Percentiles rank a stretch among this genome's conserved stretches.
phyloP scores from a whole-genome alignment of 1,284 basidiomycete genomes.

The Trichosporon ovoides region DNA sequence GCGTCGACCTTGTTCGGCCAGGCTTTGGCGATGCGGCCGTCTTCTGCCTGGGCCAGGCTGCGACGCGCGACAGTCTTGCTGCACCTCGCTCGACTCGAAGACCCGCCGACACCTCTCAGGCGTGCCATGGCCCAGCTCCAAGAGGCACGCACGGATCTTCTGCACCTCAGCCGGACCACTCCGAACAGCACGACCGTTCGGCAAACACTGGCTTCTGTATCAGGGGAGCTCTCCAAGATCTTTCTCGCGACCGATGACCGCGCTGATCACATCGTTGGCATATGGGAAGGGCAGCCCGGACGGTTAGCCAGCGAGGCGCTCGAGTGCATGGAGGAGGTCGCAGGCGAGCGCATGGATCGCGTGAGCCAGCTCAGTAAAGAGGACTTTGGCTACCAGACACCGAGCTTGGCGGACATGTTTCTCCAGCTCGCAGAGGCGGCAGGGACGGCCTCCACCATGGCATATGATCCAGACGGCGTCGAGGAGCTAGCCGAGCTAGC shows the following conservation, averaged over 20 bases:
- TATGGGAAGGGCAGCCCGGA: slow-evolving; percentile 37
- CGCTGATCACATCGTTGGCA: slow-evolving; percentile 27
- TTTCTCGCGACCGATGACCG: slow-evolving; percentile 12
- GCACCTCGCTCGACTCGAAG: slow-evolving; percentile 35
- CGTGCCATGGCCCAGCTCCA: slow-evolving; percentile 28
- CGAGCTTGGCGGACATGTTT: slow-evolving; percentile 41
- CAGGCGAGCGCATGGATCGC: slow-evolving; percentile 65
- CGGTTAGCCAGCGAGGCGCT: slow-evolving; percentile 37
- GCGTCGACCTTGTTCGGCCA: slow-evolving; percentile 37
- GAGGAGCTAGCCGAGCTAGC: slow-evolving; percentile 40
- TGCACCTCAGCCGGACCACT: slow-evolving; percentile 24
- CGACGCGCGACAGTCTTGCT: slow-evolving; percentile 38
- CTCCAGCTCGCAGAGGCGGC: slow-evolving; percentile 35
- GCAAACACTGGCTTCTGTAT: background rate
- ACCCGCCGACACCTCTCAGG: slow-evolving; percentile 13
- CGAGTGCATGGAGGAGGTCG: slow-evolving; percentile 40
- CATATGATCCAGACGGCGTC: slow-evolving; percentile 31
- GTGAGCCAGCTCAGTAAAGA: slow-evolving; percentile 88
- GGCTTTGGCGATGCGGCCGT: slow-evolving; percentile 29
- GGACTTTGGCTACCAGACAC: slow-evolving; percentile 43
- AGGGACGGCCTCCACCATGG: slow-evolving; percentile 30
- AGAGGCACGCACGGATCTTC: slow-evolving; percentile 28
- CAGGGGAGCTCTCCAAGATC: background rate
- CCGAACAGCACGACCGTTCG: slow-evolving; percentile 27
- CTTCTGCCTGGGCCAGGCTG: slow-evolving; percentile 32